Evolutionary conservation across 768 basidiomycete genomes (phyloP), one percentile per base, ranked within the genome.

Genomic region (Mycena filopes): DNA sequence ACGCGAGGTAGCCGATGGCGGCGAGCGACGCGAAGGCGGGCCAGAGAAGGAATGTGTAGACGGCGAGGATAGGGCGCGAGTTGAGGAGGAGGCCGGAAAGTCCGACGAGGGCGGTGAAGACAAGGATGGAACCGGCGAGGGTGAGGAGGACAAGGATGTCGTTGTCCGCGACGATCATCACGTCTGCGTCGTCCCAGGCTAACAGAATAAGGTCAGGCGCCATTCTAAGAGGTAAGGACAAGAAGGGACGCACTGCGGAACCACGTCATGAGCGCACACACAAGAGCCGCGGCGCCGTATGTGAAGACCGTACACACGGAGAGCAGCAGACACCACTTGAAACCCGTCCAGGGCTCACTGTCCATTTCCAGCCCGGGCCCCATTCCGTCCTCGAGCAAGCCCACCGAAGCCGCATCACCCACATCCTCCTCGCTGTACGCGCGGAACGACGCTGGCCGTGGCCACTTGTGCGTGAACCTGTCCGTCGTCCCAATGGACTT

Each of bases 41-140:
- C 87, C 89, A 91, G 51, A 93, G 83, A 16, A 92, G 82, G 49
- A 92, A 75, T 25, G 85, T 79, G 79, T 92, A 92, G 56, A 88
- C 77, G 1, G 89, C 87, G 60, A 92, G 82, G 62, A 90, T 82
- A 1, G 87, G 87, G 6, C 89, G 86, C 20, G 89, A 90, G 73
- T 90, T 87, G 65, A 92, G 82, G 63, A 92, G 74, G 0, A 84
- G 79, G 21, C 89, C 89, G 21, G 83, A 82, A 51, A 89, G 73
- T 8, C 90, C 92, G 31, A 89, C 74, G 54, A 91, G 76, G 26
- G 87, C 80, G 16, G 87, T 84, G 66, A 90, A 80, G 61, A 91
- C 71, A 55, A 87, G 77, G 65, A 89, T 78, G 20, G 84, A 78
- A n/a, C 85, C 81, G 3, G 88, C 78, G 54, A 91, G 75, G 4